phyloP scores from a whole-genome alignment of 257 asterid genomes.

The Solanum virginianum region DNA sequence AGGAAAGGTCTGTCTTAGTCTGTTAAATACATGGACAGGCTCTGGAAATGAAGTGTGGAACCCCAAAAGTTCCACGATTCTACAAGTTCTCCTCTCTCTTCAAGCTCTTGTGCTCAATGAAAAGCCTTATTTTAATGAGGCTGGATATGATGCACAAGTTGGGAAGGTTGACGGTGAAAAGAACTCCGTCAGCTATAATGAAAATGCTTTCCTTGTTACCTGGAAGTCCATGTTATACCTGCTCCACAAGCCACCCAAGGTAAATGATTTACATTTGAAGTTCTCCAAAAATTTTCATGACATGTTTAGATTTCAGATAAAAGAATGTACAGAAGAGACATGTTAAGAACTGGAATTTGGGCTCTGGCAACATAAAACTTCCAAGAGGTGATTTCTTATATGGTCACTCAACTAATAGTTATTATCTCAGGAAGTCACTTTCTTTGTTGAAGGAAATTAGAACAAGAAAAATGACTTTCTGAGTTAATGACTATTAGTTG shows the following conservation, averaged over 20 bases:
- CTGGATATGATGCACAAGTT: conserved; percentile 74
- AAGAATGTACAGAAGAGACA: not conserved
- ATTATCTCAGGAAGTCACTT: not conserved
- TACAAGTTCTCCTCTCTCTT: conserved; percentile 84
- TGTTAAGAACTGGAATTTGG: not conserved
- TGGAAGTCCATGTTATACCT: conserved; percentile 82
- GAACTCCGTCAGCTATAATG: conserved; percentile 77
- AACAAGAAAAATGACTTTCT: not conserved
- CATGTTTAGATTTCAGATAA: not conserved
- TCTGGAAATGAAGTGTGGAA: conserved; percentile 82
- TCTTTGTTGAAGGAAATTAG: not conserved
- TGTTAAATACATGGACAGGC: conserved; percentile 86
- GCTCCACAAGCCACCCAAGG: conserved; percentile 82
- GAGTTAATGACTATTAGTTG: not conserved
- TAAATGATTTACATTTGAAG: conserved; percentile 7
- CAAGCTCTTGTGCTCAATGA: conserved; percentile 94
- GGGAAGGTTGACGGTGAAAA: conserved; percentile 92
- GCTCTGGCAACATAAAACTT: not conserved
- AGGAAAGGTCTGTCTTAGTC: conserved; percentile 82
- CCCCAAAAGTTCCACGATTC: conserved; percentile 60
- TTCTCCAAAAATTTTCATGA: not conserved
- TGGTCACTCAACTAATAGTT: not conserved
- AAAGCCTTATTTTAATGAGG: conserved; percentile 87
- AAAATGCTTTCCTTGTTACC: conserved; percentile 78
- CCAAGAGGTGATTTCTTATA: not conserved